phyloP scores from a whole-genome alignment of 1,139 yeast species.

The Chernovozyma aurita region DNA sequence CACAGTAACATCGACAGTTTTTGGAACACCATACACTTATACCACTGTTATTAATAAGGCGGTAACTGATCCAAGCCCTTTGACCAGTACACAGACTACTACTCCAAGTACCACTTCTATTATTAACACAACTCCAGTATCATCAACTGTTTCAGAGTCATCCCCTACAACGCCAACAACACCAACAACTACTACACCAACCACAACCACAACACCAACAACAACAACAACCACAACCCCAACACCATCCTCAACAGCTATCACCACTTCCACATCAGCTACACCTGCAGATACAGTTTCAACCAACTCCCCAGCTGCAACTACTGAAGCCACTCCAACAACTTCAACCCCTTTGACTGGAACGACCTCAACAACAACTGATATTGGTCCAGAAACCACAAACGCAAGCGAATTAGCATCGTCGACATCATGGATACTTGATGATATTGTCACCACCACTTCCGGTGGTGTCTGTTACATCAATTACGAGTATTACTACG shows the following conservation, averaged over 20 bases:
- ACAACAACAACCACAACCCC: slow-evolving; percentile 6
- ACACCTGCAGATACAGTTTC: slow-evolving; percentile 3
- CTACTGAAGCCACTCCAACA: slow-evolving; percentile 4
- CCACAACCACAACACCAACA: slow-evolving; percentile 9
- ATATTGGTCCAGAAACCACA: slow-evolving; percentile 30
- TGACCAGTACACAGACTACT: not conserved
- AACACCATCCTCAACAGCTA: not conserved
- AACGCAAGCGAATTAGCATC: slow-evolving; percentile 26
- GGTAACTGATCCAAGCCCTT: not conserved
- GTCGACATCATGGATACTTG: slow-evolving; percentile 38
- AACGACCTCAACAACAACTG: slow-evolving; percentile 8
- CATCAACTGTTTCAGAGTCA: slow-evolving; percentile 9
- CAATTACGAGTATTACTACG: slow-evolving; percentile 40
- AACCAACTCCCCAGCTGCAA: slow-evolving; percentile 4
- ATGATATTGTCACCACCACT: slow-evolving; percentile 29
- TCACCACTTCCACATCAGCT: slow-evolving; percentile 3
- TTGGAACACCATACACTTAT: slow-evolving; percentile 36
- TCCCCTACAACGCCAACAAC: slow-evolving; percentile 10
- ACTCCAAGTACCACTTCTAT: slow-evolving; percentile 8
- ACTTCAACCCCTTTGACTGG: slow-evolving; percentile 6
- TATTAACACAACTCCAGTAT: slow-evolving; percentile 7
- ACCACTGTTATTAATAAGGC: slow-evolving; percentile 33
- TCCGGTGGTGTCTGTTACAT: slow-evolving; percentile 36
- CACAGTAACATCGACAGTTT: slow-evolving; percentile 41
- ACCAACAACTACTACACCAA: slow-evolving; percentile 8